Percentiles rank a stretch among this genome's conserved stretches.
Conservation (phyloP, 306 rosid genomes). For the Vigna hirtella region DNA sequence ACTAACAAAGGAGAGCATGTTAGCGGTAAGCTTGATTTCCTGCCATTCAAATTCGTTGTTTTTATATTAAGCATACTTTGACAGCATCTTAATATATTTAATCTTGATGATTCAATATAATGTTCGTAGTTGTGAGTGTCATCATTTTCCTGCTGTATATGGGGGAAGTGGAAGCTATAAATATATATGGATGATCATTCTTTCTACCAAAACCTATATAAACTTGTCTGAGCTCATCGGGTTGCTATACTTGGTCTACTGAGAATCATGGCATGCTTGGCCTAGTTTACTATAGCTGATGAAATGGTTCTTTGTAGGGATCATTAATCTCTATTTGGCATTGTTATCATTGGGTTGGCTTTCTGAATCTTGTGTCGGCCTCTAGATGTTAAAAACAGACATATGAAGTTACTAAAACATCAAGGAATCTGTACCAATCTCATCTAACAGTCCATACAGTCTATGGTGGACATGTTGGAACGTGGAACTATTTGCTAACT, state of each 20-base stretch:
- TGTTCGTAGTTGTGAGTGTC: neutral
- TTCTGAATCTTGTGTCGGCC: neutral
- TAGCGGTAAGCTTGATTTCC: constrained; percentile 61
- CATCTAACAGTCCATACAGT: neutral
- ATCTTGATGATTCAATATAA: constrained; percentile 2
- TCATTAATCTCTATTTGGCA: constrained; percentile 4
- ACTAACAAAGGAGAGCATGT: constrained; percentile 72
- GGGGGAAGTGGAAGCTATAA: neutral
- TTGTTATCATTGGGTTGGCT: neutral
- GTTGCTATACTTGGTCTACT: neutral
- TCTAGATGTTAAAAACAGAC: neutral
- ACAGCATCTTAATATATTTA: constrained; percentile 1
- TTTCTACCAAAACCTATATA: neutral
- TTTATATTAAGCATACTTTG: constrained; percentile 20
- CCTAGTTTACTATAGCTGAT: neutral
- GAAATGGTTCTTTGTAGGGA: constrained; percentile 7
- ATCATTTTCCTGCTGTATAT: neutral
- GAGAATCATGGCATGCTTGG: neutral
- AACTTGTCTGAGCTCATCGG: neutral
- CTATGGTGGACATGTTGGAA: constrained; percentile 6
- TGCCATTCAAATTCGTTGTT: constrained; percentile 7
- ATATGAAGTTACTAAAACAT: neutral
- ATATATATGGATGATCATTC: constrained; percentile 8
- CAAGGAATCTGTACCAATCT: neutral
- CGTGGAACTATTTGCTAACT: neutral